Evolutionary conservation across 2,329 filamentous ascomycete species (phyloP), one percentile per base, ranked within the genome.

Genomic region (Cladosporium oxysporum): DNA sequence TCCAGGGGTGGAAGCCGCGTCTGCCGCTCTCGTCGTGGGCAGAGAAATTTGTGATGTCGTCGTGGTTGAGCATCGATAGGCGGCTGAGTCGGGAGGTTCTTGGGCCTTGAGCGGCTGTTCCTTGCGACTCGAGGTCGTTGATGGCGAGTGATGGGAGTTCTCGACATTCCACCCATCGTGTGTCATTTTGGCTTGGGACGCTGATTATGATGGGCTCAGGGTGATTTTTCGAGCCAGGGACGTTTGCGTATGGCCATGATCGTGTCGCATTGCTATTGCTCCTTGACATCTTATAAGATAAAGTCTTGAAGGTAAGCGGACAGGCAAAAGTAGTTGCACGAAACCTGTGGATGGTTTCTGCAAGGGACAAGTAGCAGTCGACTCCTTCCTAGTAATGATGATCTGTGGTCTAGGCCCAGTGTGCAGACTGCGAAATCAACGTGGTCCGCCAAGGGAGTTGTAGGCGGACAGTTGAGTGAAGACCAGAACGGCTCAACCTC

Each of bases 11-110:
- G 64, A 84, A 78, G 37, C 81, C 80, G 21, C 74, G 74, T 59
- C 82, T 74, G 2, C 81, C 81, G 49, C 82, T 82, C 33, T 82
- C 80, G 47, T 83, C n/a, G 18, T 59, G 57, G 3, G 37, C 35
- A 26, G 33, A 23, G 26, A 29, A 44, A 3, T 21, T 21, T n/a
- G 21, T 28, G 16, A 47, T 16, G 16, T 57, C 50, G 23, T 57
- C 33, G 50, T 57, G 33, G 18, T 44, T n/a, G 7, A n/a, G 50
- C 12, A 28, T 28, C 12, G 23, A 57, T 18, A 63, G 50, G 16
- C 59, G 31, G 33, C 50, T 53, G 23, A 37, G 35, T 18, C 35
- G n/a, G 4, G 33, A 44, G 2, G 59, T 33, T 12, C 41, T 47
- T 3, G 52, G 52, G 5, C 52, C 52, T 31, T 29, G 52, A 16